Conservation (phyloP, 257 asterid species). For the Ajuga chamaepitys region DNA sequence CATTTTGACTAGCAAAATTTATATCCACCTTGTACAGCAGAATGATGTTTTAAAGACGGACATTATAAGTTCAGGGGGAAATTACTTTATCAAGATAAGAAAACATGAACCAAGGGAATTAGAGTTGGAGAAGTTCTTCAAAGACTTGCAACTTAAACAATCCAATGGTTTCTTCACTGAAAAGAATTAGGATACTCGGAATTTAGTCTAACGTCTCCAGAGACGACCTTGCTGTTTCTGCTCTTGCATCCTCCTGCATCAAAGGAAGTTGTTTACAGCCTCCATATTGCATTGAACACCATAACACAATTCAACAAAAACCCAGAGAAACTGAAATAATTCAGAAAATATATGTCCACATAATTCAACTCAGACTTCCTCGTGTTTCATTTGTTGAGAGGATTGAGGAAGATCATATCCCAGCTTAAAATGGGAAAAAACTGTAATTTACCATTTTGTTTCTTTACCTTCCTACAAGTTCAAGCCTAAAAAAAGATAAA, state of each 20-base stretch:
- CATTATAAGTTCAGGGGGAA: not conserved
- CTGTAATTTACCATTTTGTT: not conserved
- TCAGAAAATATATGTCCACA: not conserved
- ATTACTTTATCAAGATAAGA: not conserved
- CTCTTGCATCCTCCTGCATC: slow-evolving; percentile 66
- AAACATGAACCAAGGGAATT: not conserved
- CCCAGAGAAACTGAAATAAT: not conserved
- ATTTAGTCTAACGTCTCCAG: slow-evolving; percentile 39
- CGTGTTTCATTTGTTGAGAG: not conserved
- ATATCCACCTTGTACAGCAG: slow-evolving; percentile 16
- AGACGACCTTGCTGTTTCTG: slow-evolving; percentile 53
- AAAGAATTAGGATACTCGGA: not conserved
- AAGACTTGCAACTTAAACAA: not conserved
- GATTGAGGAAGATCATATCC: not conserved
- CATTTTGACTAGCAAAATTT: not conserved
- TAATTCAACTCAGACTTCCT: not conserved
- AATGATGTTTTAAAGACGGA: not conserved
- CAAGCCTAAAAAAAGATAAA: not conserved
- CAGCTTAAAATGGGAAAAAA: not conserved
- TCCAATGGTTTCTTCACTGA: slow-evolving; percentile 6
- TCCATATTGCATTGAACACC: not conserved
- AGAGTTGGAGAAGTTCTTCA: not conserved
- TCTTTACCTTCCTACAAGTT: not conserved
- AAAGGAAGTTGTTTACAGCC: not conserved
- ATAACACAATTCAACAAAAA: not conserved